Conservation (phyloP, 73 alveolate genomes). For the Paramecium tetraurelia region DNA sequence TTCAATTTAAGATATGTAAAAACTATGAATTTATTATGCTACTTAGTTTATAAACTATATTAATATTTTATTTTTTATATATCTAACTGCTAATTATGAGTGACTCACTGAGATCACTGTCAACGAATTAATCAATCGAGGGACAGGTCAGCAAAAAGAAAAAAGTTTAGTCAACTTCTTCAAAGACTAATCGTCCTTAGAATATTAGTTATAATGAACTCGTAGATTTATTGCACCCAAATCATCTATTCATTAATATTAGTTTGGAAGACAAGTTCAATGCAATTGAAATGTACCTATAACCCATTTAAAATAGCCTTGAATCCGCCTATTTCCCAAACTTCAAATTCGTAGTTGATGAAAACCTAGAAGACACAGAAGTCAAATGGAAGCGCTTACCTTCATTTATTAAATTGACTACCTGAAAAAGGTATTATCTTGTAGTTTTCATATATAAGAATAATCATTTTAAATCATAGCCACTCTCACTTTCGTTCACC, state of each 20-base stretch:
- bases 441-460: neutral
- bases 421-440: neutral
- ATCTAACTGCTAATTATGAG: slow-evolving; percentile 56
- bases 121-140: slow-evolving; percentile 14
- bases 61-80: neutral
- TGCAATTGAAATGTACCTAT: neutral
- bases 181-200: slow-evolving; percentile 20
- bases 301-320: neutral
- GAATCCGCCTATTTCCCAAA: neutral
- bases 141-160: slow-evolving; percentile 2
- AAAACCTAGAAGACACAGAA: neutral
- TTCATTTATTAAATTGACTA: neutral
- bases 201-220: slow-evolving; percentile 42
- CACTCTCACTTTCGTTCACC: neutral
- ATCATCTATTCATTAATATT: slow-evolving; percentile 12
- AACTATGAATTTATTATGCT: neutral
- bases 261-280: slow-evolving; percentile 27
- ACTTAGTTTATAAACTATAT: neutral
- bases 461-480: neutral
- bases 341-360: slow-evolving; percentile 1
- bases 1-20: neutral
- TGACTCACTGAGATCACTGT: slow-evolving; percentile 51
- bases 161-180: neutral
- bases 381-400: slow-evolving; percentile 31
- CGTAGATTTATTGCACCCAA: slow-evolving; percentile 20